phyloP scores from a whole-genome alignment of 441 rosid species.

The Pelargonium australe region DNA sequence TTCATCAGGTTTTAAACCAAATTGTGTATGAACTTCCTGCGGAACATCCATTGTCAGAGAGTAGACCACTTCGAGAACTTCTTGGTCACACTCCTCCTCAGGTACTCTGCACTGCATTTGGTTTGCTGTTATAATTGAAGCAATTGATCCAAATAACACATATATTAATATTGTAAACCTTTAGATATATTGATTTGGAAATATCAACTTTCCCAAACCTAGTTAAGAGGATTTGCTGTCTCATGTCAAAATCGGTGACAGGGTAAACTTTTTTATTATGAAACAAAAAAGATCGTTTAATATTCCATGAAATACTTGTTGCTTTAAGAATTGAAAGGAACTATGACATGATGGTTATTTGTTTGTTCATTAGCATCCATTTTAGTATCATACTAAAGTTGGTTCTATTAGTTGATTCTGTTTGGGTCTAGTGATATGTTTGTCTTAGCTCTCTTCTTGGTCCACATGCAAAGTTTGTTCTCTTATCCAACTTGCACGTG shows the following conservation, averaged over 20 bases:
- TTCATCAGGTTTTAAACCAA: slow-evolving; percentile 55
- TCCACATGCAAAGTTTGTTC: too few relatives aligned
- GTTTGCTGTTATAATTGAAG: not conserved
- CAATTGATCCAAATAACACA: slow-evolving; percentile 9
- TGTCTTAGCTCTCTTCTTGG: too few relatives aligned
- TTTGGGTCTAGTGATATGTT: too few relatives aligned
- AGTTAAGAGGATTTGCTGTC: slow-evolving; percentile 5
- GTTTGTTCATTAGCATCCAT: not conserved
- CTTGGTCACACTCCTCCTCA: slow-evolving; percentile 73
- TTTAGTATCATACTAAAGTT: not conserved
- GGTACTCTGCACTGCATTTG: slow-evolving; percentile 28
- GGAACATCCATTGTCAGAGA: slow-evolving; percentile 67
- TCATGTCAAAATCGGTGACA: not conserved
- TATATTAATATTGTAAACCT: not conserved
- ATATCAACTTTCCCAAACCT: not conserved
- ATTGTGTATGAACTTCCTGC: slow-evolving; percentile 70
- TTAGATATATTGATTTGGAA: not conserved
- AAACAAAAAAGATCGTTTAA: too few relatives aligned
- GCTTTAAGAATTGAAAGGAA: not conserved
- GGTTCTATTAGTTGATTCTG: too few relatives aligned
- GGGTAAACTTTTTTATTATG: not conserved
- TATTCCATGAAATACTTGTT: not conserved
- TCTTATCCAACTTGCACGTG: too few relatives aligned
- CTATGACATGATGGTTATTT: not conserved
- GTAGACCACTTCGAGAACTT: slow-evolving; percentile 58